Conservation (phyloP, 1,284 basidiomycete species). For the Apiotrichum laibachii region DNA sequence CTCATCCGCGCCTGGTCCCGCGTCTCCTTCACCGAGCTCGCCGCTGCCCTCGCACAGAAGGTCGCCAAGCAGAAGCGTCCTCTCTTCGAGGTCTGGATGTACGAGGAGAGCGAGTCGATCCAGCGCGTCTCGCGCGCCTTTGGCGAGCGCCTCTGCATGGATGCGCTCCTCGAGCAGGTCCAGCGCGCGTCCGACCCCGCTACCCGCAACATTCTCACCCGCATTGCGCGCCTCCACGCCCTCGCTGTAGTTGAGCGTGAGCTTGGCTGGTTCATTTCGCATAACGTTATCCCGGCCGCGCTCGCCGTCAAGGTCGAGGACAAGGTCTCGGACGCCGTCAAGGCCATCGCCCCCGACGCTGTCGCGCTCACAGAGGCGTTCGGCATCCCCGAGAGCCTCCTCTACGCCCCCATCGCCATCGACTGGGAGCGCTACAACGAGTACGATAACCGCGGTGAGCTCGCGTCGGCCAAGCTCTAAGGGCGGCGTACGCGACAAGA, state of each 20-base stretch:
- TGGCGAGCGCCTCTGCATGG: conserved; percentile 21
- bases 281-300: conserved; percentile 1
- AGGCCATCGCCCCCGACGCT: conserved; percentile 5
- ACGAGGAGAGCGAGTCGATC: conserved; percentile 15
- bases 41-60: conserved; percentile 5
- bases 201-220: conserved; percentile 6
- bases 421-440: conserved; percentile 23
- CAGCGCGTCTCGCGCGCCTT: conserved; percentile 9
- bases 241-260: conserved; percentile 17
- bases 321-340: conserved; percentile 3
- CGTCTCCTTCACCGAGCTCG: conserved; percentile 6
- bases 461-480: conserved; percentile 14
- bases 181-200: neutral
- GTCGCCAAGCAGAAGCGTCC: conserved; percentile 9
- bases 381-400: conserved; percentile 14
- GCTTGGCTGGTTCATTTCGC: conserved; percentile 12
- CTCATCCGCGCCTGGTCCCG: conserved; percentile 13
- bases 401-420: conserved; percentile 16
- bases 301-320: conserved; percentile 7
- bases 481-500: neutral
- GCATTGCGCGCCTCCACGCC: conserved; percentile 12
- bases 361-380: conserved; percentile 12
- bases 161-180: conserved; percentile 6
- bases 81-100: conserved; percentile 20
- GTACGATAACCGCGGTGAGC: conserved; percentile 19